These are phyloP conservation scores for Begonia peltatifolia DNA, from an alignment of 306 rosid species.

Conservation along the genomic window DNA sequence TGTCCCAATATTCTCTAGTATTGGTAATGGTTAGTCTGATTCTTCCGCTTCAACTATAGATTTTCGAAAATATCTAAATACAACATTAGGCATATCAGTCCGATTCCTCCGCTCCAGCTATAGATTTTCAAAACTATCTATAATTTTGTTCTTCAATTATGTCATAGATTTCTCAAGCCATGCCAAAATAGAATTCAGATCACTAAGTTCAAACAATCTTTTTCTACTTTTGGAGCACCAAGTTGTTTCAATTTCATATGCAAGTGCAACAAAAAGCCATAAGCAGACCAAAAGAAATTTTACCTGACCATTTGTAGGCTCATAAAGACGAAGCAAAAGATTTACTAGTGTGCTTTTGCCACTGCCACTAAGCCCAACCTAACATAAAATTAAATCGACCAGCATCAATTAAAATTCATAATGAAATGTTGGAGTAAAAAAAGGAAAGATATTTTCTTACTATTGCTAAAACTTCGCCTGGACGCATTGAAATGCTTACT, in stretches of 20 bases:
- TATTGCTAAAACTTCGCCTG: constrained; percentile 83
- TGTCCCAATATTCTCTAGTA: too few relatives aligned
- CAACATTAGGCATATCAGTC: too few relatives aligned
- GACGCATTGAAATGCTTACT: constrained; percentile 54
- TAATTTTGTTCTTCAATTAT: too few relatives aligned
- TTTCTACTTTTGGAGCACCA: neutral
- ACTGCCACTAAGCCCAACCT: constrained; percentile 98
- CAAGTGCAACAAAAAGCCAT: neutral
- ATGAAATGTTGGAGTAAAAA: too few relatives aligned
- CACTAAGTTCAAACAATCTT: too few relatives aligned
- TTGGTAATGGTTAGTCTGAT: too few relatives aligned
- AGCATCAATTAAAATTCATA: neutral
- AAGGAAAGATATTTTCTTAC: constrained; percentile 33
- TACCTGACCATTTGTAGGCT: constrained; percentile 95
- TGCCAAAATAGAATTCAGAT: too few relatives aligned
- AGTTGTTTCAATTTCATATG: neutral
- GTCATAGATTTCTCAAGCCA: too few relatives aligned
- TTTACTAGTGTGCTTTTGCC: constrained; percentile 96
- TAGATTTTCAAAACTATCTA: too few relatives aligned
- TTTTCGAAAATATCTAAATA: too few relatives aligned
- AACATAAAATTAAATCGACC: constrained; percentile 12
- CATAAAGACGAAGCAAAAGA: constrained; percentile 87
- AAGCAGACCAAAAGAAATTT: constrained; percentile 9
- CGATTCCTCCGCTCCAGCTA: too few relatives aligned
- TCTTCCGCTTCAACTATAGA: too few relatives aligned